Conservation (phyloP, 1,284 basidiomycete genomes). For the Naganishia cerealis region DNA sequence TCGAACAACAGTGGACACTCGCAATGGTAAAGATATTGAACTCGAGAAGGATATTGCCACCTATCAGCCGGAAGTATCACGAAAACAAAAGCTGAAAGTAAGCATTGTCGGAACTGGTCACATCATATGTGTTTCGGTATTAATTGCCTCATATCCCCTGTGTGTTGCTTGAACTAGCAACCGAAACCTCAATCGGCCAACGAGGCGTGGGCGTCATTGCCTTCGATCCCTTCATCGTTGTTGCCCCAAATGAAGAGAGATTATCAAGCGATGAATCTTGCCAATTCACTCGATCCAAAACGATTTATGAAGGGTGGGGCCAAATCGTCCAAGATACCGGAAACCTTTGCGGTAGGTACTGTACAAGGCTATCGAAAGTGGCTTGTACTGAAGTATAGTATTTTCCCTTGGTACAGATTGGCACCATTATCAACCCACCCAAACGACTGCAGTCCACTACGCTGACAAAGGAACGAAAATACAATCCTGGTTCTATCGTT, state of each 20-base stretch:
- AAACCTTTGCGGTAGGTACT: conserved; percentile 76
- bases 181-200: conserved; percentile 60
- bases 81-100: conserved; percentile 52
- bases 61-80: conserved; percentile 57
- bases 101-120: conserved; percentile 57
- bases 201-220: conserved; percentile 86
- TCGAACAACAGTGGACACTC: conserved; percentile 54
- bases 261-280: conserved; percentile 85
- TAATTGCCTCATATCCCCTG: not conserved
- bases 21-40: conserved; percentile 53
- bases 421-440: conserved; percentile 74
- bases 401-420: conserved; percentile 63
- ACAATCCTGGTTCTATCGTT: conserved; percentile 79
- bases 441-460: conserved; percentile 74
- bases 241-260: conserved; percentile 82
- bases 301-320: conserved; percentile 87
- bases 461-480: conserved; percentile 73
- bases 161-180: conserved; percentile 10
- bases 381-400: not conserved
- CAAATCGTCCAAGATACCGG: conserved; percentile 71
- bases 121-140: conserved; percentile 58
- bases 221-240: conserved; percentile 75
- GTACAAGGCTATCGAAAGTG: not conserved
- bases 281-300: conserved; percentile 93
- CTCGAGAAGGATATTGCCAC: conserved; percentile 40